Percentiles rank a stretch among this genome's conserved stretches.
phyloP scores from a whole-genome alignment of 345 rosid genomes.

The Salix brachista region DNA sequence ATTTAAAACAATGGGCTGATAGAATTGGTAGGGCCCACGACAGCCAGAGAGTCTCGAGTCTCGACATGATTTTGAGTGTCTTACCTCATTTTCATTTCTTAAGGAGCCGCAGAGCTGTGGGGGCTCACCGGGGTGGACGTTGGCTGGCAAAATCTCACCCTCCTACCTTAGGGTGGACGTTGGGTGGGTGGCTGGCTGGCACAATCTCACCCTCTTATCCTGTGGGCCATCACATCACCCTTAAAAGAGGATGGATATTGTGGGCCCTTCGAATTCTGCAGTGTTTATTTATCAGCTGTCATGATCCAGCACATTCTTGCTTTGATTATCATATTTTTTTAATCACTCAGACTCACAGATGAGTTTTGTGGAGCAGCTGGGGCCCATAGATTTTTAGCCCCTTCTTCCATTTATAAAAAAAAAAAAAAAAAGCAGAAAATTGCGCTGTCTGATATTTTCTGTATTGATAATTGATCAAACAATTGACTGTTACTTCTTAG shows the following conservation, averaged over 20 bases:
- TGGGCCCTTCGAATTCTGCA: not conserved
- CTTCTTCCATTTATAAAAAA: not conserved
- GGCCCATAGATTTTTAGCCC: not conserved
- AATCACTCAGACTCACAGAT: no score
- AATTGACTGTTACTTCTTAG: not conserved
- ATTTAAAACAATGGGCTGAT: conserved; percentile 26
- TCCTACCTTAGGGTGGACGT: not conserved
- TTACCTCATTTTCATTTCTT: not conserved
- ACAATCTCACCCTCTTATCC: conserved; percentile 12
- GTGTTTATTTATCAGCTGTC: not conserved
- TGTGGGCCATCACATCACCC: conserved; percentile 1
- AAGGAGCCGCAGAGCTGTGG: no score
- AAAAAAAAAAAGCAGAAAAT: not conserved
- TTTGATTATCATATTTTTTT: no score
- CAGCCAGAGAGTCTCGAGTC: no score
- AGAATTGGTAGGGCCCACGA: no score
- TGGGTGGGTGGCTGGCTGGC: not conserved
- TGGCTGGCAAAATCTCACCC: conserved; percentile 13
- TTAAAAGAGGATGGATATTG: not conserved
- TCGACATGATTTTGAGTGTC: not conserved
- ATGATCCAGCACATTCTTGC: not conserved
- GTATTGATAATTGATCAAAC: not conserved
- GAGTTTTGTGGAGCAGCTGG: not conserved
- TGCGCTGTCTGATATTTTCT: not conserved
- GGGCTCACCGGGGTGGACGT: conserved; percentile 9